Evolutionary conservation across 2,329 filamentous ascomycete species (phyloP).

Genomic region (Chalaropsis ovoidea): DNA sequence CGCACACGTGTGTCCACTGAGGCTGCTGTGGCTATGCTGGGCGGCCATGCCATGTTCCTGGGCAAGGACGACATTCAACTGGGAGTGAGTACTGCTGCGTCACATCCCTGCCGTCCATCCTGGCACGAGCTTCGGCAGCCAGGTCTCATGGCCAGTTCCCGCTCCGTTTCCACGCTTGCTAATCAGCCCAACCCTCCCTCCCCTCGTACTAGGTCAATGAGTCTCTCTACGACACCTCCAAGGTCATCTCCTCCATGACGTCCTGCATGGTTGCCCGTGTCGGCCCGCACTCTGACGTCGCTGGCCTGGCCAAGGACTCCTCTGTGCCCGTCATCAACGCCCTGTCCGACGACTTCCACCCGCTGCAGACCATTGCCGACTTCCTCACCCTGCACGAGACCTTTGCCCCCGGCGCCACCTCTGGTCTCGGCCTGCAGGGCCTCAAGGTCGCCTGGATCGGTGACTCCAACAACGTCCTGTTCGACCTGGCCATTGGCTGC

Average conservation of each 20-base stretch:
- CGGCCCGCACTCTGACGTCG: slow-evolving; percentile 64
- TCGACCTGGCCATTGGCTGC: slow-evolving; percentile 80
- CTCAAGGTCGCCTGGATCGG: slow-evolving; percentile 93
- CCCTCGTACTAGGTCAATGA: slow-evolving; percentile 62
- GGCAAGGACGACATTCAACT: slow-evolving; percentile 94
- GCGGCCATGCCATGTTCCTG: slow-evolving; percentile 91
- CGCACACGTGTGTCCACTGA: slow-evolving; percentile 90
- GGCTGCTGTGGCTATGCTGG: slow-evolving; percentile 75
- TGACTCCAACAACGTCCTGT: slow-evolving; percentile 94
- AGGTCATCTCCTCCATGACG: slow-evolving; percentile 90
- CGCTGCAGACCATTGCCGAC: slow-evolving; percentile 88
- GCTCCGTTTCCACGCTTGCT: no score
- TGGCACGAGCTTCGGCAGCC: no score
- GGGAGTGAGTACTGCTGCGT: slow-evolving; percentile 49
- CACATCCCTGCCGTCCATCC: no score
- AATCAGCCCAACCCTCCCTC: background rate
- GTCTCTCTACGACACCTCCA: slow-evolving; percentile 81
- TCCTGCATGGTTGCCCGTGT: slow-evolving; percentile 74
- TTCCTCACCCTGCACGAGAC: slow-evolving; percentile 80
- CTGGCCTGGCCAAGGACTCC: slow-evolving; percentile 59
- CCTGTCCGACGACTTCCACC: slow-evolving; percentile 83
- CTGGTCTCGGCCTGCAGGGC: slow-evolving; percentile 59
- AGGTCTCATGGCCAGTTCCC: no score
- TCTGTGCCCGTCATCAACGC: slow-evolving; percentile 77
- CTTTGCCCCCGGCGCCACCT: slow-evolving; percentile 38